phyloP scores from a whole-genome alignment of 2,329 filamentous ascomycete species.

The Colletotrichum liriopes region DNA sequence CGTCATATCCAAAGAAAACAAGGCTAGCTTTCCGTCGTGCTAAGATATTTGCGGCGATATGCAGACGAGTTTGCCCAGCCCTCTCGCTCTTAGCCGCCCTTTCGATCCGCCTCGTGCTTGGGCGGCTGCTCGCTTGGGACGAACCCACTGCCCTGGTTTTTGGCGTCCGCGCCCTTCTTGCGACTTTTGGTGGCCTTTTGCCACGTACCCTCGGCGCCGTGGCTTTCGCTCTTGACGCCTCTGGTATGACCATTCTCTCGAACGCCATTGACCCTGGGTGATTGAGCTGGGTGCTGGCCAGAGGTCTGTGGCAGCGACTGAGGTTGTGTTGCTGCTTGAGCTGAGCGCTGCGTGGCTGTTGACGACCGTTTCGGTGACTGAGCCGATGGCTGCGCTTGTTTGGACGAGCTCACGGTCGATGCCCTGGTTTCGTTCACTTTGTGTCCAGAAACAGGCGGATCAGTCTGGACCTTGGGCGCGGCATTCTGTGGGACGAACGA shows the following conservation, averaged over 20 bases:
- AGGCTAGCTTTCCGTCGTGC: constrained; percentile 21
- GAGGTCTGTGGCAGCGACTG: constrained; percentile 44
- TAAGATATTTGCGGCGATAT: no score
- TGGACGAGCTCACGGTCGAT: constrained; percentile 49
- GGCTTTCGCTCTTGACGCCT: constrained; percentile 68
- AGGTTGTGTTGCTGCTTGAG: constrained; percentile 47
- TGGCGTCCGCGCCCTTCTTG: constrained; percentile 66
- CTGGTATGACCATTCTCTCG: constrained; percentile 70
- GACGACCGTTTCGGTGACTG: constrained; percentile 45
- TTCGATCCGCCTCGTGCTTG: constrained; percentile 73
- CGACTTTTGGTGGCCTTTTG: constrained; percentile 71
- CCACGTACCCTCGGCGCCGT: constrained; percentile 65
- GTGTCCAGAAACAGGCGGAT: constrained; percentile 14
- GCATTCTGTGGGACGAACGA: constrained; percentile 31
- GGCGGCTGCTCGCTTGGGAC: constrained; percentile 67
- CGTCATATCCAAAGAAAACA: constrained; percentile 40
- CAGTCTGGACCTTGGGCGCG: constrained; percentile 38
- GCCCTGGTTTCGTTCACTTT: constrained; percentile 26
- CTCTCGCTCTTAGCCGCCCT: constrained; percentile 67
- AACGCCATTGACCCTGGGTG: constrained; percentile 57
- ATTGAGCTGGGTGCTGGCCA: constrained; percentile 45
- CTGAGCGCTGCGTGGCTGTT: constrained; percentile 15
- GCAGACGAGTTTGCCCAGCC: neutral
- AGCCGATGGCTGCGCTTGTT: constrained; percentile 43
- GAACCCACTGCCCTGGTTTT: constrained; percentile 60